Evolutionary conservation across 108 stramenopile genomes (phyloP).

Genomic region (Cylindrotheca closterium): DNA sequence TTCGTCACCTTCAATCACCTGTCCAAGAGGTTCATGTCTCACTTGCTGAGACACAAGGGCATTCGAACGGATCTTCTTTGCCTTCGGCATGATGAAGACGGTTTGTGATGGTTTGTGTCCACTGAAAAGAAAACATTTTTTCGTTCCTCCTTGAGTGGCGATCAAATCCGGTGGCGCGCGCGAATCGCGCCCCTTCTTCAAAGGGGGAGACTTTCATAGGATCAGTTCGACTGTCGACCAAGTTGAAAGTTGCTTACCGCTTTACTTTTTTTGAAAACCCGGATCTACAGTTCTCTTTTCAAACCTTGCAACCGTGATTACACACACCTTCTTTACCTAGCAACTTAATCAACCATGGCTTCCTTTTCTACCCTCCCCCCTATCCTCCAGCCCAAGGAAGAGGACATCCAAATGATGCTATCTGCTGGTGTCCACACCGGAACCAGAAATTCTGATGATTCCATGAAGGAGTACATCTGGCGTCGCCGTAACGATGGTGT

Average conservation of each 20-base stretch:
- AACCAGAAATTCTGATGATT: conserved; percentile 94
- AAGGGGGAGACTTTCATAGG: no score
- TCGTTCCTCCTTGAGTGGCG: no score
- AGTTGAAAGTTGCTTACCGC: no score
- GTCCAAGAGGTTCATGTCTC: conserved; percentile 84
- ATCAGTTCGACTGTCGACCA: no score
- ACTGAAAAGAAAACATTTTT: no score
- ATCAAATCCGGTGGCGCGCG: no score
- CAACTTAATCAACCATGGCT: conserved; percentile 13
- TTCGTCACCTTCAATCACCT: conserved; percentile 75
- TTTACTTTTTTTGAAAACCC: no score
- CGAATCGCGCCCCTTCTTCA: no score
- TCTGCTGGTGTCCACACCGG: conserved; percentile 99
- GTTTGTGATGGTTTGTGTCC: no score
- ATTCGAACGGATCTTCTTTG: conserved; percentile 47
- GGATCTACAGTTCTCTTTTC: no score
- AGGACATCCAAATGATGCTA: conserved; percentile 99
- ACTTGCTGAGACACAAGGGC: conserved; percentile 37
- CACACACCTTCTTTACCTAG: no score
- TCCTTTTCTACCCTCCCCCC: conserved; percentile 50
- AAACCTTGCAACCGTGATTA: no score
- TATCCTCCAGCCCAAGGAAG: conserved; percentile 90
- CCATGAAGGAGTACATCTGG: conserved; percentile 99
- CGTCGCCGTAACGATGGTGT: conserved; percentile 96
- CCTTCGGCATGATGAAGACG: conserved; percentile 55